phyloP scores from a whole-genome alignment of 164 flowering plant species.

The Umbilicus rupestris region DNA sequence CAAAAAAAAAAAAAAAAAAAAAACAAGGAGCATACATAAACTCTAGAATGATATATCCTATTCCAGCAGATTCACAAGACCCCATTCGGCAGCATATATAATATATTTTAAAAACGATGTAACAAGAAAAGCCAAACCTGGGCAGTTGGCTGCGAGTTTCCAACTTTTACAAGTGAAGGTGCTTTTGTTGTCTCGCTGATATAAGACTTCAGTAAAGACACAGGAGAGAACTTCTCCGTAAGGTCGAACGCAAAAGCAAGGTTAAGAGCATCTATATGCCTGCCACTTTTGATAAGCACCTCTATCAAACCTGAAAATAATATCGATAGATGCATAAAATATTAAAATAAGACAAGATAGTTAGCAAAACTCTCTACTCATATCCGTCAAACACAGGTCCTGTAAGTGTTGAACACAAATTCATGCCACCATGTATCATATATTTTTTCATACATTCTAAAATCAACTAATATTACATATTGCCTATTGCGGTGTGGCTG shows the following conservation, averaged over 20 bases:
- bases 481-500: too few species aligned
- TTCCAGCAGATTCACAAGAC: neutral
- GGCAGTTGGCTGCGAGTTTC: slow-evolving; percentile 45
- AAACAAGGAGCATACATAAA: neutral
- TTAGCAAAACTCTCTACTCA: neutral
- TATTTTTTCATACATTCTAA: too few species aligned
- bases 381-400: neutral
- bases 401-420: neutral
- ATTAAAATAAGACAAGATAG: neutral
- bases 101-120: neutral
- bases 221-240: slow-evolving; percentile 66
- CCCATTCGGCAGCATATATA: neutral
- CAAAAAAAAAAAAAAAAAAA: too few species aligned
- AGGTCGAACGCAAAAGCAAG: slow-evolving; percentile 83
- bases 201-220: slow-evolving; percentile 65
- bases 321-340: slow-evolving; percentile 7
- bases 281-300: slow-evolving; percentile 62
- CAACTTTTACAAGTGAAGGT: slow-evolving; percentile 55
- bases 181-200: slow-evolving; percentile 62
- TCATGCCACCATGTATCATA: neutral
- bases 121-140: slow-evolving; percentile 35
- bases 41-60: neutral
- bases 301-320: slow-evolving; percentile 66
- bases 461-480: too few species aligned
- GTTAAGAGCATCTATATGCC: slow-evolving; percentile 93